These are phyloP conservation scores for Orbilia blumenaviensis DNA, from an alignment of 2,329 filamentous ascomycete genomes.

Conservation along the genomic window DNA sequence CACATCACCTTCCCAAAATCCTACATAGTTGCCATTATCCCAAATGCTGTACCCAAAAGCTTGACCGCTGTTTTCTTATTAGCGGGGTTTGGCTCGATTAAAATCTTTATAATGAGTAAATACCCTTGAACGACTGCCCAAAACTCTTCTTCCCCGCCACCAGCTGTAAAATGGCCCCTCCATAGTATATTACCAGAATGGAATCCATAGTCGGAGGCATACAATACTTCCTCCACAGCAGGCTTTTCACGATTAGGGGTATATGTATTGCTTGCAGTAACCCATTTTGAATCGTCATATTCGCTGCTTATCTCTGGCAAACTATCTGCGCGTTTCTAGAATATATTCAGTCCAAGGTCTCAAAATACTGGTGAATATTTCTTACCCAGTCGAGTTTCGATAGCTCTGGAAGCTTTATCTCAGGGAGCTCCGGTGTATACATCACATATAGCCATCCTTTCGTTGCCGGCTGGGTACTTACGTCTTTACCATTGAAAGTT, in stretches of 20 bases:
- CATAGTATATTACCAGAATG: constrained; percentile 74
- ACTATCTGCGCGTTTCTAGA: constrained; percentile 71
- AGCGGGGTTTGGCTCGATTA: background rate
- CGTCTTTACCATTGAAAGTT: constrained; percentile 68
- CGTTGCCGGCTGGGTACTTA: constrained; percentile 61
- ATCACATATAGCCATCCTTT: constrained; percentile 65
- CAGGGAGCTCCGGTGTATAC: constrained; percentile 65
- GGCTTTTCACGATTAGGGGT: constrained; percentile 70
- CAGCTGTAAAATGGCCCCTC: constrained; percentile 74
- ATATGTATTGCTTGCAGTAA: constrained; percentile 67
- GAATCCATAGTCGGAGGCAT: constrained; percentile 77
- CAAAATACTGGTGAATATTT: background rate
- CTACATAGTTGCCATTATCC: constrained; percentile 71
- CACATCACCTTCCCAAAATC: constrained; percentile 71
- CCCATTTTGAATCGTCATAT: constrained; percentile 78
- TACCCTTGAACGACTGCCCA: constrained; percentile 68
- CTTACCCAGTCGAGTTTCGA: constrained; percentile 67
- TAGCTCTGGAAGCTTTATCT: constrained; percentile 69
- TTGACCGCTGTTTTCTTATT: constrained; percentile 62
- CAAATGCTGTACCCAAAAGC: constrained; percentile 75
- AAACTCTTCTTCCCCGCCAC: constrained; percentile 70
- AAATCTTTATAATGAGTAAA: background rate
- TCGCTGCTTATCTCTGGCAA: constrained; percentile 72
- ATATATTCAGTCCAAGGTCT: background rate
- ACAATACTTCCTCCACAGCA: constrained; percentile 73